Evolutionary conservation across 345 rosid species (phyloP).

Genomic region (Eucalyptus sideroxylon): DNA sequence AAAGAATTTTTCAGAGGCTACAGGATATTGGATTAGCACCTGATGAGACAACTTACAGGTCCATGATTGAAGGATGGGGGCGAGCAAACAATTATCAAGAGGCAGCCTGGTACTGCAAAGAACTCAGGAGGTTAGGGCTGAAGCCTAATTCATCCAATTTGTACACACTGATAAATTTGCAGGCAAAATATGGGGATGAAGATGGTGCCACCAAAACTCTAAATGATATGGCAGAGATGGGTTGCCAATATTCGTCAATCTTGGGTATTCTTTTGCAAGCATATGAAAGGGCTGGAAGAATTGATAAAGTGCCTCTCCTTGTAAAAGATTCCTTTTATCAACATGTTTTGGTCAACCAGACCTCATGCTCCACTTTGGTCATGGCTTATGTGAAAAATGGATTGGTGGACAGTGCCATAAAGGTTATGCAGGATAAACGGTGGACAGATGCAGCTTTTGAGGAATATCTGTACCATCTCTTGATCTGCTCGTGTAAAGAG

Average conservation of each 20-base stretch:
- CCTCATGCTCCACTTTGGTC: constrained; percentile 71
- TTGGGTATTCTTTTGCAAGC: constrained; percentile 62
- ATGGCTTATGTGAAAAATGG: constrained; percentile 76
- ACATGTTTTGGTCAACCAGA: constrained; percentile 51
- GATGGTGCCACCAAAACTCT: constrained; percentile 48
- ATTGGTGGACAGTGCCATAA: constrained; percentile 57
- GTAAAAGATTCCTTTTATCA: constrained; percentile 52
- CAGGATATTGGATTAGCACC: constrained; percentile 45
- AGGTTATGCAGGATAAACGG: constrained; percentile 35
- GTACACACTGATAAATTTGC: constrained; percentile 64
- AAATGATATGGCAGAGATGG: constrained; percentile 58
- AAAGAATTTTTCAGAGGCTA: constrained; percentile 31
- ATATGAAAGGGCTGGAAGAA: constrained; percentile 59
- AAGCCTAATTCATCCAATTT: constrained; percentile 76
- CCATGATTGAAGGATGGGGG: constrained; percentile 99
- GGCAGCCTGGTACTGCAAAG: constrained; percentile 43
- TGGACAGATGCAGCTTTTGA: constrained; percentile 80
- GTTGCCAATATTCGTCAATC: constrained; percentile 65
- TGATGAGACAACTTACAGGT: constrained; percentile 75
- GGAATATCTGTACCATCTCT: constrained; percentile 74
- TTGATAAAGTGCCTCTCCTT: constrained; percentile 44
- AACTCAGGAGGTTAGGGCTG: constrained; percentile 54
- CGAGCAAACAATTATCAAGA: constrained; percentile 36
- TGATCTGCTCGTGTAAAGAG: constrained; percentile 85
- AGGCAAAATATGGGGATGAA: constrained; percentile 59